phyloP scores from a whole-genome alignment of 352 stramenopile species.

The Phytophthora pistaciae region DNA sequence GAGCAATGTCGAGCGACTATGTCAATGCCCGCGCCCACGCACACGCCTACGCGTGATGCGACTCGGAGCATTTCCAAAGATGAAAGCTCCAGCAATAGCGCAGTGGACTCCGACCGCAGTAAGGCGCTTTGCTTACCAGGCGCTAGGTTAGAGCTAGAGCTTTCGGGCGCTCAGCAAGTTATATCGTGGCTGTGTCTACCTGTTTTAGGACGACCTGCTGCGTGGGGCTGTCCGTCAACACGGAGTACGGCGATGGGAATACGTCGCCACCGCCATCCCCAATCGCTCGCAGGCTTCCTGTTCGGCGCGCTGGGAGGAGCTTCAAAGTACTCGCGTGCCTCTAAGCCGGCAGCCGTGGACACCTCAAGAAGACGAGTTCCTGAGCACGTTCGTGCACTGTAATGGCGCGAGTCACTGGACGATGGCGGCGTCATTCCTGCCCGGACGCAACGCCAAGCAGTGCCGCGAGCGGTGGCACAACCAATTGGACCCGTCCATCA shows the following conservation, averaged over 20 bases:
- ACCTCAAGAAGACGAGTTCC: conserved; percentile 45
- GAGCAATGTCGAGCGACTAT: too few species aligned
- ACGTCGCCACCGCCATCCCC: conserved; percentile 14
- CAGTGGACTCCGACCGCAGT: too few species aligned
- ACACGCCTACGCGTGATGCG: too few species aligned
- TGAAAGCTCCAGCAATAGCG: too few species aligned
- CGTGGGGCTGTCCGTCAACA: conserved; percentile 10
- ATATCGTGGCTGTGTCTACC: too few species aligned
- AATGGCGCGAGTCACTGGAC: conserved; percentile 64
- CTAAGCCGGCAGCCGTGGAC: conserved; percentile 43
- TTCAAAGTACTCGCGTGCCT: conserved; percentile 14
- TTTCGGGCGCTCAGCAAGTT: too few species aligned
- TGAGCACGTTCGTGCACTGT: conserved; percentile 45
- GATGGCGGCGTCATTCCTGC: conserved; percentile 65
- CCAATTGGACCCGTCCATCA: conserved; percentile 51
- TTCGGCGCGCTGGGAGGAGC: conserved; percentile 41
- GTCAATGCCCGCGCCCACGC: too few species aligned
- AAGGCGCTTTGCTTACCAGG: too few species aligned
- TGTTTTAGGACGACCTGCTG: too few species aligned
- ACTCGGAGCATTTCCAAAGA: too few species aligned
- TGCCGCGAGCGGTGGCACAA: conserved; percentile 67
- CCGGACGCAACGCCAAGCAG: conserved; percentile 75
- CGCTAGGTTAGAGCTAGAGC: too few species aligned
- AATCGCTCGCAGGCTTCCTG: conserved; percentile 26
- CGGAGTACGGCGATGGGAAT: conserved; percentile 31